Evolutionary conservation across 2,329 filamentous ascomycete species (phyloP).

Genomic region (Colletotrichum sp.): DNA sequence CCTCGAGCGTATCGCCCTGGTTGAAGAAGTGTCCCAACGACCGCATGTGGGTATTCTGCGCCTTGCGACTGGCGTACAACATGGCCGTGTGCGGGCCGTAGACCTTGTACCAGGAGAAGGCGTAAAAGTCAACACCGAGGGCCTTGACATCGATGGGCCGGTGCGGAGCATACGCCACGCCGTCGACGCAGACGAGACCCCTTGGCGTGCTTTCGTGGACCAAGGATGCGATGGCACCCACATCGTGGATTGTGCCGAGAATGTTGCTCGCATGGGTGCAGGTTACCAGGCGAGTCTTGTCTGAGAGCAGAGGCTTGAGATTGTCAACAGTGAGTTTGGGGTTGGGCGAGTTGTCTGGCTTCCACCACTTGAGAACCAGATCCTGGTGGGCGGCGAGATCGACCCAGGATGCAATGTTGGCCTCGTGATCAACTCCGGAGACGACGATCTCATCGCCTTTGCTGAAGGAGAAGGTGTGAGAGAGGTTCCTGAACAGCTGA

Average conservation of each 20-base stretch:
- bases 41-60: constrained; percentile 55
- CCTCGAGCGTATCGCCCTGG: constrained; percentile 58
- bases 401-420: constrained; percentile 78
- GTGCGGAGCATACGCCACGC: constrained; percentile 79
- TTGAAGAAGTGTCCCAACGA: constrained; percentile 74
- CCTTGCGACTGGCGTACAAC: constrained; percentile 66
- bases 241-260: constrained; percentile 72
- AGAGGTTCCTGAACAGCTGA: constrained; percentile 76
- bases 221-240: constrained; percentile 57
- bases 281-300: constrained; percentile 71
- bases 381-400: constrained; percentile 66
- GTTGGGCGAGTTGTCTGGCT: constrained; percentile 48
- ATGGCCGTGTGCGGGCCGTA: constrained; percentile 78
- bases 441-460: constrained; percentile 71
- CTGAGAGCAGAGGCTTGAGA: constrained; percentile 62
- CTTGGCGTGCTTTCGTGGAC: constrained; percentile 55
- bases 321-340: constrained; percentile 63
- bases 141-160: constrained; percentile 70
- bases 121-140: constrained; percentile 76
- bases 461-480: constrained; percentile 55
- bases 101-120: constrained; percentile 85
- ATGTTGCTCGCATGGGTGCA: constrained; percentile 79
- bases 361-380: constrained; percentile 75
- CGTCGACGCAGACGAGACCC: constrained; percentile 74
- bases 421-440: constrained; percentile 77